Base-by-base conservation (phyloP, 2,329 filamentous ascomycete genomes). In the Atkinsonella texensis region DNA sequence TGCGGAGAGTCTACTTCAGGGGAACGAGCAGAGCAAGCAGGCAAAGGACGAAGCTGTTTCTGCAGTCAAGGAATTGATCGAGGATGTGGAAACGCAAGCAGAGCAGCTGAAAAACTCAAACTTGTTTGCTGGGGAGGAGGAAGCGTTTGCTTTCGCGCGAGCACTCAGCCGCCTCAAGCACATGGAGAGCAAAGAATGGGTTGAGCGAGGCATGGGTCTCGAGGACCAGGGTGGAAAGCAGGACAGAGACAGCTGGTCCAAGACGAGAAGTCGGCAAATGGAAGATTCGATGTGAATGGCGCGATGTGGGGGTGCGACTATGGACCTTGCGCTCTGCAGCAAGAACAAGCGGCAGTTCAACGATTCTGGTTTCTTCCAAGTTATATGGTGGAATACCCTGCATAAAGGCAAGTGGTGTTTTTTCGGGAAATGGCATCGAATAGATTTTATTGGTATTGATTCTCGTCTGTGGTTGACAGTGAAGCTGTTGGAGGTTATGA, bases 121-220 rank as follows among this genome's bases (percentile, higher is more conserved):
- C 57, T 80, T 97, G 40, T 98, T 98, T 67, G 87, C 85, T 1
- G 93, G 93, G 41, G 93, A 96, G 53, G 93, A 98, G 71, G 93
- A 98, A 70, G 80, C 89, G 0, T 98, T 98, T 71, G 93, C 93
- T 0, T 98, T 98, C 73, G 89, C 89, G 23, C 75, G 93, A 50
- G 93, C 93, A 1, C 67, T 97, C 59, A 90, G 85, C 50, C 74
- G 93, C 52, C 70, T 98, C 55, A 85, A 76, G 51, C 89, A 97
- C 69, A 98, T 98, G 93, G 88, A 89, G 18, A 93, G 88, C 65
- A 81, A 83, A 66, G 86, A 96, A 65, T 98, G 93, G 93, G 87
- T 97, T 3, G 91, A 97, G 70, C 70, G 89, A 13, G 90, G 81
- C 1, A 80, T 82, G 75, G 77, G 83, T 0, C 63, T 87, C 51